Base-by-base conservation (phyloP, 352 stramenopile species). In the Phytopythium sindhum region DNA sequence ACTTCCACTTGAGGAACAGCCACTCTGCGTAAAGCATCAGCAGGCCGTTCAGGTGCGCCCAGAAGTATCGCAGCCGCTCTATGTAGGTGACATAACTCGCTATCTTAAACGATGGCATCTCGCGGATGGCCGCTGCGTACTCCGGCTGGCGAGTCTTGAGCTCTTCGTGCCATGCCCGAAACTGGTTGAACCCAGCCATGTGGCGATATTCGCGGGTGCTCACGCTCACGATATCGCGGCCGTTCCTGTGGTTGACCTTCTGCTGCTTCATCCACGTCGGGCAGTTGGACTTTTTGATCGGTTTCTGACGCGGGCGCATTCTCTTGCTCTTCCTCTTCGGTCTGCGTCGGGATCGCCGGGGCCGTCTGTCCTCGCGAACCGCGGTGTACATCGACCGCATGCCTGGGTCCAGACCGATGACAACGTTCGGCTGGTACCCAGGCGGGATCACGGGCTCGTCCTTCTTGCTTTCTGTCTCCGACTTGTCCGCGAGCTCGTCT, bases 171-270 rank as follows among this genome's bases (percentile, higher is more conserved):
- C 65, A 71, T 21, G 65, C 39, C 19, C 65, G 26, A 28, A 45
- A 61, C 17, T 58, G 37, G 33, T 61, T 63, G 47, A 70, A 66
- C 3, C 64, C 64, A 4, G 64, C 64, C 35, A 70, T n/a, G 26
- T 70, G 64, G 1, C 64, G 54, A 31, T 65, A 69, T 24, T 65
- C 64, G 6, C 52, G 37, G 17, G 64, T 56, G 2, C 26, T 63
- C 1, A 69, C 53, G 2, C 24, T n/a, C 0, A 69, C 45, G 21
- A 69, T 69, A 39, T 69, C 64, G 51, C 58, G 52, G 23, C 59
- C 58, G 15, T 69, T 69, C 19, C 50, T 54, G 14, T 54, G 64
- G 2, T 23, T 19, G n/a, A 59, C 44, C 26, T 69, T 63, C n/a
- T 28, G 47, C 35, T 59, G 50, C 10, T 42, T 51, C 26, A 65